Percentiles rank a stretch among this genome's conserved stretches.
Conservation (phyloP, 2,329 filamentous ascomycete species). For the Cladosporium sp. region DNA sequence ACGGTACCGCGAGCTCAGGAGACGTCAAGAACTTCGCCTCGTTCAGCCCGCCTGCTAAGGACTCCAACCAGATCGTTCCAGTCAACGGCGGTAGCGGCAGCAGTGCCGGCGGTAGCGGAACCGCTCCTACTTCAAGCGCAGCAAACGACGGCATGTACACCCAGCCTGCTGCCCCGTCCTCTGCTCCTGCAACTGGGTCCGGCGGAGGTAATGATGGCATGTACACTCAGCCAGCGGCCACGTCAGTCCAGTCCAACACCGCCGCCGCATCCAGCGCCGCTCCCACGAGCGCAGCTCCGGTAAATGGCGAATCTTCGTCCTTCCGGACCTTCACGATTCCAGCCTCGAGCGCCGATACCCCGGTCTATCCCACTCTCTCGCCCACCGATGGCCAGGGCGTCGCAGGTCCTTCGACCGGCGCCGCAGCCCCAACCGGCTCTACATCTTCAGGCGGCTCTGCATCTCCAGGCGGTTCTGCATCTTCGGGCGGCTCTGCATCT, state of each 20-base stretch:
- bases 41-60: background rate
- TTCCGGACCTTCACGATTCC: background rate
- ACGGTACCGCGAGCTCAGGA: background rate
- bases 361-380: constrained; percentile 5
- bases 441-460: background rate
- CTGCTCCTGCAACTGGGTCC: background rate
- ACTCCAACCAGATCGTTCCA: background rate
- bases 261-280: background rate
- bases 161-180: background rate
- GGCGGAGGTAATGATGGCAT: background rate
- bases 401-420: background rate
- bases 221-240: background rate
- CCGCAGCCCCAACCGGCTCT: constrained; percentile 2
- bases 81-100: background rate
- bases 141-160: background rate
- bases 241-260: background rate
- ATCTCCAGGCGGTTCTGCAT: background rate
- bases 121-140: background rate
- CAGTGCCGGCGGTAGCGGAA: background rate
- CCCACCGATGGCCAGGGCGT: background rate
- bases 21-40: background rate
- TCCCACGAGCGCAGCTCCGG: background rate
- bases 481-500: background rate
- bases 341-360: background rate
- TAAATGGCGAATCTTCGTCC: background rate